A percentile compares a stretch with the other conserved stretches of the same genome.
phyloP scores from a whole-genome alignment of 225 moss, liverwort and hornwort species.

The Straminergon stramineum region DNA sequence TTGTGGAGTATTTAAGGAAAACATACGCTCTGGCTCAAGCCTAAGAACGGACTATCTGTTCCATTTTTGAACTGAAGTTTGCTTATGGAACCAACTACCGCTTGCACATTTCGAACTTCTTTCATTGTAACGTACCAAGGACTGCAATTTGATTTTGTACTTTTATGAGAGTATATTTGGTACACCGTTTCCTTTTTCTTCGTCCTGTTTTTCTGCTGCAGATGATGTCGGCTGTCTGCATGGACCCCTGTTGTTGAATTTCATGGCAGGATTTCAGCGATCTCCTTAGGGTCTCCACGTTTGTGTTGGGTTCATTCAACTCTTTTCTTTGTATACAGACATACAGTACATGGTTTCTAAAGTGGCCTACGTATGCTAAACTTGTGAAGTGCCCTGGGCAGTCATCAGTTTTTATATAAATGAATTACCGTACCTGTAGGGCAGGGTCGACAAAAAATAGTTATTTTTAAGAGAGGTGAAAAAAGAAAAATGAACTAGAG shows the following conservation, averaged over 20 bases:
- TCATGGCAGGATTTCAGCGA: background rate
- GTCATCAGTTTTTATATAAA: background rate
- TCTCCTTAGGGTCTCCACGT: background rate
- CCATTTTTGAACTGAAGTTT: background rate
- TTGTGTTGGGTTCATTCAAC: background rate
- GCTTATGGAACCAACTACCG: background rate
- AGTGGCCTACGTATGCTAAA: background rate
- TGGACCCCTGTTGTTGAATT: background rate
- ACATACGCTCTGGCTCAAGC: conserved; percentile 57
- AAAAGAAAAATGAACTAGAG: too few relatives aligned
- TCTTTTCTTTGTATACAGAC: background rate
- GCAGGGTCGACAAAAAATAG: too few relatives aligned
- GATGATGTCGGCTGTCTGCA: background rate
- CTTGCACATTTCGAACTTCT: background rate
- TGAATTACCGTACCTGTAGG: background rate
- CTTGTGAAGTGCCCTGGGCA: background rate
- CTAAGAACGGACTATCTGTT: background rate
- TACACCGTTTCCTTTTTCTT: background rate
- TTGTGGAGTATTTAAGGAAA: conserved; percentile 63
- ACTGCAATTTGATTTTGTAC: conserved; percentile 1
- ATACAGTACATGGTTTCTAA: background rate
- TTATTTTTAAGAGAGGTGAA: too few relatives aligned
- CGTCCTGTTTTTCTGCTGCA: background rate
- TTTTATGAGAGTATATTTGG: background rate
- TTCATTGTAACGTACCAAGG: conserved; percentile 16